Conservation (phyloP, 768 basidiomycete genomes). For the Coprinellus micaceus region DNA sequence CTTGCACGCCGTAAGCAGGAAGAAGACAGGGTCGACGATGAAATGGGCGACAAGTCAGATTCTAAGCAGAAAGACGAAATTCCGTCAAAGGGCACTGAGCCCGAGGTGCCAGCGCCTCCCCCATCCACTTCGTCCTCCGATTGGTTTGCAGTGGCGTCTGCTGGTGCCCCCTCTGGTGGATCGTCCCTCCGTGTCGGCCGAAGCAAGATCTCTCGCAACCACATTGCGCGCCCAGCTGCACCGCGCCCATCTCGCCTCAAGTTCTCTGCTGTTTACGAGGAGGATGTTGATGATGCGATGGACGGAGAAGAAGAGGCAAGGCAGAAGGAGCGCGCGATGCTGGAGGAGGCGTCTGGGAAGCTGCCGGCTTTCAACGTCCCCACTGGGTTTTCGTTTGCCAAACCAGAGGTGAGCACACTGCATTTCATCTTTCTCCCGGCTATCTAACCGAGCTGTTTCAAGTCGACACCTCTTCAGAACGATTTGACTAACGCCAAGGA, state of each 20-base stretch:
- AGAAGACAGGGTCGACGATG: conserved; percentile 21
- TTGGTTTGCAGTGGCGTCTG: conserved; percentile 29
- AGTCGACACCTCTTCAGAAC: conserved; percentile 35
- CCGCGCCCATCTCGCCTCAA: conserved; percentile 40
- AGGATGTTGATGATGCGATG: conserved; percentile 43
- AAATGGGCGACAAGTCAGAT: conserved; percentile 21
- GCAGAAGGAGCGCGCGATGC: conserved; percentile 39
- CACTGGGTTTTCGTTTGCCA: conserved; percentile 63
- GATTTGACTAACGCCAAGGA: conserved; percentile 51
- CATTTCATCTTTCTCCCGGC: not conserved
- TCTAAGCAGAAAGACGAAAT: conserved; percentile 12
- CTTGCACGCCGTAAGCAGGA: conserved; percentile 57
- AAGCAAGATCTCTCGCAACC: conserved; percentile 50
- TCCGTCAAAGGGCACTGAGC: conserved; percentile 9
- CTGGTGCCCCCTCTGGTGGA: conserved; percentile 24
- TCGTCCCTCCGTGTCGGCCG: conserved; percentile 70
- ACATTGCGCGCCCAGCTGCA: conserved; percentile 52
- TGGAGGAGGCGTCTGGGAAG: conserved; percentile 55
- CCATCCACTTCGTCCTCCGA: conserved; percentile 9
- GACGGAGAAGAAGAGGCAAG: conserved; percentile 37
- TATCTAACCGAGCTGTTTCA: conserved; percentile 9
- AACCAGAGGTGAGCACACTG: conserved; percentile 26
- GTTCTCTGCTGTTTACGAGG: conserved; percentile 66
- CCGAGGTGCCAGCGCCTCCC: conserved; percentile 1
- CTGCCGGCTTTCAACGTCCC: conserved; percentile 59